Evolutionary conservation across 805 yeast species (phyloP).

Genomic region (Kazachstania africana): DNA sequence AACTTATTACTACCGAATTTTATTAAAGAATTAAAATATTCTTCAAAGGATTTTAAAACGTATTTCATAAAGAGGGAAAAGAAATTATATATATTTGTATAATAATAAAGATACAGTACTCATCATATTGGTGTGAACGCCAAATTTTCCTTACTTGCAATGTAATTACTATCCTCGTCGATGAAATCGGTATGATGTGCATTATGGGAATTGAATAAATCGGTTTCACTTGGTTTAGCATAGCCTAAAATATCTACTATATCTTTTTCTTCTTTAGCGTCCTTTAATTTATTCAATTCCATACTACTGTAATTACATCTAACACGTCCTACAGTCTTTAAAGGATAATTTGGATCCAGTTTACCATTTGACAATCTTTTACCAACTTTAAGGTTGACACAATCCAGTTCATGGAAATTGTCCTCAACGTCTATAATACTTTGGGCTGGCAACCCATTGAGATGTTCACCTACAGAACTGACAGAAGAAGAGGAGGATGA

Average conservation of each 20-base stretch:
- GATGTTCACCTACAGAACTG: background rate
- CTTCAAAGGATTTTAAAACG: conserved; percentile 14
- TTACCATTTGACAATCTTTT: conserved; percentile 28
- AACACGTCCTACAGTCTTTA: conserved; percentile 75
- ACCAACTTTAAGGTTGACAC: conserved; percentile 62
- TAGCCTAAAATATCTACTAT: conserved; percentile 68
- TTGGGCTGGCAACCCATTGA: conserved; percentile 54
- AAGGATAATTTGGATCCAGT: conserved; percentile 30
- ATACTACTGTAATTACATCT: conserved; percentile 76
- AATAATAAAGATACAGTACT: conserved; percentile 1
- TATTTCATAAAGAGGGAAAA: conserved; percentile 22
- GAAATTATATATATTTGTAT: conserved; percentile 25
- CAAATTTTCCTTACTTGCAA: conserved; percentile 78
- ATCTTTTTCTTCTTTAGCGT: conserved; percentile 66
- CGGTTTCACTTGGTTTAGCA: too few species aligned
- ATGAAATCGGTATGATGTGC: background rate
- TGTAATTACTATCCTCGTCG: conserved; percentile 1
- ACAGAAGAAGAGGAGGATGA: conserved; percentile 1
- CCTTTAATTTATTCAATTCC: conserved; percentile 73
- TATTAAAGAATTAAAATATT: conserved; percentile 5
- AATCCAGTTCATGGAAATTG: conserved; percentile 75
- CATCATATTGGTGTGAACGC: conserved; percentile 50
- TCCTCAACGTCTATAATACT: conserved; percentile 77
- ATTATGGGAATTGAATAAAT: background rate
- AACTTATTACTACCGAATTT: conserved; percentile 30